A percentile compares a stretch with the other conserved stretches of the same genome.
phyloP scores from a whole-genome alignment of 495 filamentous ascomycete genomes.

The Penicillium lagena region DNA sequence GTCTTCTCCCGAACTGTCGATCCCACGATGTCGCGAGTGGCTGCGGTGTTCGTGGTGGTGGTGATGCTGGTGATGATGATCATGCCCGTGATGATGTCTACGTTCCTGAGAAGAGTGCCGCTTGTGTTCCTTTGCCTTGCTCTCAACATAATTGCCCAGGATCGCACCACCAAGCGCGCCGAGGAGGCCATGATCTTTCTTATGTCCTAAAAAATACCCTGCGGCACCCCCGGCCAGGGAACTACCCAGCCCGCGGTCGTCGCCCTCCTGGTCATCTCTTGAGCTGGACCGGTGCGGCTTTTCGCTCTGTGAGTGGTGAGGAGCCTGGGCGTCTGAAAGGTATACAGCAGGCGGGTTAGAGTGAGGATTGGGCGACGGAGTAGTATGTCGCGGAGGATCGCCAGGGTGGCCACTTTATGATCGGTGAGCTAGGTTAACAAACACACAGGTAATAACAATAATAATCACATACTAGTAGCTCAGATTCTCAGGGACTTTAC shows the following conservation, averaged over 20 bases:
- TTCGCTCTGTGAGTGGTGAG: constrained; percentile 1
- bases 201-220: constrained; percentile 40
- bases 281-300: constrained; percentile 6
- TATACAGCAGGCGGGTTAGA: constrained; percentile 10
- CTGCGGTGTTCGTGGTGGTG: constrained; percentile 4
- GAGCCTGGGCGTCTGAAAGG: constrained; percentile 10
- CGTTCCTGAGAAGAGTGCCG: constrained; percentile 5
- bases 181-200: constrained; percentile 40
- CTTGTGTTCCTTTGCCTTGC: constrained; percentile 31
- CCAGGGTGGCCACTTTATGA: constrained; percentile 10
- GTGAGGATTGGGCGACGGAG: constrained; percentile 11
- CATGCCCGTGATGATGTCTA: constrained; percentile 12
- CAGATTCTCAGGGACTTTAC: constrained; percentile 23
- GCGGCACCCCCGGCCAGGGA: constrained; percentile 39
- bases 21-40: constrained; percentile 9
- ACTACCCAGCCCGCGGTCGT: constrained; percentile 38
- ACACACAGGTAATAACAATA: background rate
- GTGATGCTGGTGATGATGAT: constrained; percentile 11
- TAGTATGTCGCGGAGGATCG: constrained; percentile 10
- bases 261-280: constrained; percentile 17
- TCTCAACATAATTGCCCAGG: constrained; percentile 37
- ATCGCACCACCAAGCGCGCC: constrained; percentile 45
- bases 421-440: background rate
- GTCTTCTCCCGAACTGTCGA: constrained; percentile 6
- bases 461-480: constrained; percentile 31